Conservation (phyloP, 169 alveolate genomes). For the Perkinsus marinus region DNA sequence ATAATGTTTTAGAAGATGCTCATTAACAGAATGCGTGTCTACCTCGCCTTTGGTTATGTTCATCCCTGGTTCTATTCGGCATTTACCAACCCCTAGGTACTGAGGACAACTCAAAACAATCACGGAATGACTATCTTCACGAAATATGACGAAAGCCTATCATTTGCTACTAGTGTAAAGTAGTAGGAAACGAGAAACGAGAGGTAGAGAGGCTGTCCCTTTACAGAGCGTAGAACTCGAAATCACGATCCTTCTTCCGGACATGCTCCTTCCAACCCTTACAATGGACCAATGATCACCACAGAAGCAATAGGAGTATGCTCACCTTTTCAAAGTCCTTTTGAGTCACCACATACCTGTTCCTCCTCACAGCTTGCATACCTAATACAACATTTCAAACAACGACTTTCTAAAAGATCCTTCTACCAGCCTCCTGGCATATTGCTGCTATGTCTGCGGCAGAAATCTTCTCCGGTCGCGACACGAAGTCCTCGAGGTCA, state of each 20-base stretch:
- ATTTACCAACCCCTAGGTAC: too few relatives aligned
- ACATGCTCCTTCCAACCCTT: slow-evolving; percentile 84
- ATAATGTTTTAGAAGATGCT: background rate
- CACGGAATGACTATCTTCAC: background rate
- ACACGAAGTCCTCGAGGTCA: slow-evolving; percentile 89
- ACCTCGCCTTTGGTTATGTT: too few relatives aligned
- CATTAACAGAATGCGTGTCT: background rate
- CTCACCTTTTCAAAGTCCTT: slow-evolving; percentile 82
- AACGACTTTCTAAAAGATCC: too few relatives aligned
- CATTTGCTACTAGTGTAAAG: too few relatives aligned
- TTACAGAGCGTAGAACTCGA: slow-evolving; percentile 74
- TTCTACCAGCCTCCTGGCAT: slow-evolving; percentile 86
- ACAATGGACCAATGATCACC: too few relatives aligned
- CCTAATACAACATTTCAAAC: too few relatives aligned
- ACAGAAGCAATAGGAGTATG: background rate
- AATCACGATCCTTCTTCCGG: slow-evolving; percentile 81
- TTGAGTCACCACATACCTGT: slow-evolving; percentile 65
- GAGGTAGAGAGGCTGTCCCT: too few relatives aligned
- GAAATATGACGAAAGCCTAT: background rate
- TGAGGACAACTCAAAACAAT: background rate
- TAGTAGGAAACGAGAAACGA: background rate
- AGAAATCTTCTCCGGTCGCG: slow-evolving; percentile 91
- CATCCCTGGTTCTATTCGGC: too few relatives aligned
- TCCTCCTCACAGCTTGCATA: slow-evolving; percentile 96
- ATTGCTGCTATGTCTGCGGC: slow-evolving; percentile 98